These are phyloP conservation scores for Diaporthe nobilis DNA, from an alignment of 2,329 filamentous ascomycete species.

Conservation along the genomic window DNA sequence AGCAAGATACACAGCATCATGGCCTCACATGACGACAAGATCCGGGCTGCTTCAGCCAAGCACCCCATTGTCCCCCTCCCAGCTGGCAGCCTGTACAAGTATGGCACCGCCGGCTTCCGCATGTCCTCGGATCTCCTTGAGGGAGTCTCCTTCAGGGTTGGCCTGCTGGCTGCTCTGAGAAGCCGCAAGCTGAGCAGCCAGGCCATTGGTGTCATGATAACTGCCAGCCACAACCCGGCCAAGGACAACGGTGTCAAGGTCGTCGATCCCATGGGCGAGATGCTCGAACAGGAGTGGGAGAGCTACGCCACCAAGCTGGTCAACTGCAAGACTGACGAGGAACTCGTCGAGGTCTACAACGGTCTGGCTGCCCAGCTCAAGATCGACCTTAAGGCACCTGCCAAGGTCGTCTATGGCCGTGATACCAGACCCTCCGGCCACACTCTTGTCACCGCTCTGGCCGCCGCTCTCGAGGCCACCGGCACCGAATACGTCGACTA, in stretches of 20 bases:
- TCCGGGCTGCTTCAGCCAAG: slow-evolving; percentile 73
- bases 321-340: slow-evolving; percentile 83
- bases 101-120: slow-evolving; percentile 78
- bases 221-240: slow-evolving; percentile 92
- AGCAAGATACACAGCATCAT: slow-evolving; percentile 53
- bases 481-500: slow-evolving; percentile 84
- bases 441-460: slow-evolving; percentile 82
- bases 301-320: slow-evolving; percentile 88
- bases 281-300: slow-evolving; percentile 98
- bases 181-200: slow-evolving; percentile 92
- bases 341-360: slow-evolving; percentile 82
- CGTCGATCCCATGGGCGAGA: slow-evolving; percentile 97
- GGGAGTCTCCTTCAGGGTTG: slow-evolving; percentile 93
- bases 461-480: slow-evolving; percentile 83
- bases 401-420: slow-evolving; percentile 88
- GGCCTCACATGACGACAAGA: slow-evolving; percentile 60
- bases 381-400: slow-evolving; percentile 78
- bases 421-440: slow-evolving; percentile 95
- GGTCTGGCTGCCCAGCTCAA: slow-evolving; percentile 81
- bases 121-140: slow-evolving; percentile 86
- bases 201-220: slow-evolving; percentile 97
- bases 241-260: slow-evolving; percentile 95
- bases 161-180: slow-evolving; percentile 87
- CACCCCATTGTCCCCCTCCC: slow-evolving; percentile 68
- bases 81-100: slow-evolving; percentile 70